Conservation (phyloP, 164 flowering plant genomes). For the Sedum album region DNA sequence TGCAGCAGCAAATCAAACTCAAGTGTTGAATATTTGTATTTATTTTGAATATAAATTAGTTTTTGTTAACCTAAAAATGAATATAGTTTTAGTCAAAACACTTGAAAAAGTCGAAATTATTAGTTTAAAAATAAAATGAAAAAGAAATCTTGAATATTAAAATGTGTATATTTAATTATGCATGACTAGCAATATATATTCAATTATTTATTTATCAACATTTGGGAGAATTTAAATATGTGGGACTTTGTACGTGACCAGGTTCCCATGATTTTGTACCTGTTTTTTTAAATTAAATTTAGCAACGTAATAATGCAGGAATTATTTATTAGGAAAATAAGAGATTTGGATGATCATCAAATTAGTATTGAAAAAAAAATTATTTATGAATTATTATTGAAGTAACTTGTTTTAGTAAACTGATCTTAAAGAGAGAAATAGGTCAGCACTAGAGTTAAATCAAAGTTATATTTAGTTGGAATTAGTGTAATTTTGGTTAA, state of each 20-base stretch:
- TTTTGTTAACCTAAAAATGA: too few species aligned
- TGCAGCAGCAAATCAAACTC: too few species aligned
- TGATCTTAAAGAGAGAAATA: background rate
- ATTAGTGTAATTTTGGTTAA: background rate
- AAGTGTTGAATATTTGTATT: background rate
- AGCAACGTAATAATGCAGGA: background rate
- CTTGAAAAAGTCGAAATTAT: too few species aligned
- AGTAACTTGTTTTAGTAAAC: background rate
- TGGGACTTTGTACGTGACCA: constrained; percentile 1
- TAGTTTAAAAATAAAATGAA: too few species aligned
- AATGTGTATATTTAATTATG: too few species aligned
- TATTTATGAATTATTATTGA: too few species aligned
- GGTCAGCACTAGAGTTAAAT: background rate
- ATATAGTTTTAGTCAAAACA: too few species aligned
- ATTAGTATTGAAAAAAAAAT: too few species aligned
- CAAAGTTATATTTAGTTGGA: background rate
- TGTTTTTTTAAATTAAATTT: background rate
- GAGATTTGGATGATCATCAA: background rate
- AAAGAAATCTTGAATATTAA: too few species aligned
- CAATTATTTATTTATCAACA: too few species aligned
- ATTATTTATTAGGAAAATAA: background rate
- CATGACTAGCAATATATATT: too few species aligned
- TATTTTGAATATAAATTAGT: too few species aligned
- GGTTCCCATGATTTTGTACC: background rate
- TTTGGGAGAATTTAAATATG: background rate